A percentile compares a stretch with the other conserved stretches of the same genome.
Evolutionary conservation across 2,329 filamentous ascomycete genomes (phyloP).

Genomic region (Scedosporium apiospermum): DNA sequence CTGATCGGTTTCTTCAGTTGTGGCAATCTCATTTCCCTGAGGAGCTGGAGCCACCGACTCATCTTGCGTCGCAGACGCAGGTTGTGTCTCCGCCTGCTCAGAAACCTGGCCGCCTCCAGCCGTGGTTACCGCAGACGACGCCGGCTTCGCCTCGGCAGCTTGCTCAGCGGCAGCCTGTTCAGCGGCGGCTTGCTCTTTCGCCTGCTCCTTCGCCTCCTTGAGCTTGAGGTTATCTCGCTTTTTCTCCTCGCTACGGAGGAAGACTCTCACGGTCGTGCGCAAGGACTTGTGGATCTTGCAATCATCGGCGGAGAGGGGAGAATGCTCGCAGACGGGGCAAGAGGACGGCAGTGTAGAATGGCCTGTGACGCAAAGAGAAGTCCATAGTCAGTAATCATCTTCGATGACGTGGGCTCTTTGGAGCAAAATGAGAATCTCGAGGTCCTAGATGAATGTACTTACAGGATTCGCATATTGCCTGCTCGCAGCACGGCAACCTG

Average conservation of each 20-base stretch:
- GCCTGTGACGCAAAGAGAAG: slow-evolving; percentile 36
- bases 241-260: slow-evolving; percentile 83
- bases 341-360: slow-evolving; percentile 66
- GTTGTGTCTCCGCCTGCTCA: no score
- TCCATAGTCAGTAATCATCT: not conserved
- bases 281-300: slow-evolving; percentile 84
- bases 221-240: slow-evolving; percentile 61
- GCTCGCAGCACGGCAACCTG: slow-evolving; percentile 88
- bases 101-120: no score
- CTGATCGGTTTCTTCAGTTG: no score
- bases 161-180: slow-evolving; percentile 26
- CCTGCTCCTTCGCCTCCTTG: slow-evolving; percentile 27
- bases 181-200: slow-evolving; percentile 26
- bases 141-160: slow-evolving; percentile 14
- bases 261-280: slow-evolving; percentile 87
- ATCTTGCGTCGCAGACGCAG: no score
- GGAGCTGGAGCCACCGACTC: no score
- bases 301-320: slow-evolving; percentile 73
- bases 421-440: not conserved
- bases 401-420: not conserved
- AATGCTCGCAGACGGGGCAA: slow-evolving; percentile 90
- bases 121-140: not conserved
- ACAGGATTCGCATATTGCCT: slow-evolving; percentile 89
- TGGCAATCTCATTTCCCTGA: no score
- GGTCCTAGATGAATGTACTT: slow-evolving; percentile 23